A percentile compares a stretch with the other conserved stretches of the same genome.
Evolutionary conservation across 2,329 filamentous ascomycete genomes (phyloP).

Genomic region (Amphichorda felina): DNA sequence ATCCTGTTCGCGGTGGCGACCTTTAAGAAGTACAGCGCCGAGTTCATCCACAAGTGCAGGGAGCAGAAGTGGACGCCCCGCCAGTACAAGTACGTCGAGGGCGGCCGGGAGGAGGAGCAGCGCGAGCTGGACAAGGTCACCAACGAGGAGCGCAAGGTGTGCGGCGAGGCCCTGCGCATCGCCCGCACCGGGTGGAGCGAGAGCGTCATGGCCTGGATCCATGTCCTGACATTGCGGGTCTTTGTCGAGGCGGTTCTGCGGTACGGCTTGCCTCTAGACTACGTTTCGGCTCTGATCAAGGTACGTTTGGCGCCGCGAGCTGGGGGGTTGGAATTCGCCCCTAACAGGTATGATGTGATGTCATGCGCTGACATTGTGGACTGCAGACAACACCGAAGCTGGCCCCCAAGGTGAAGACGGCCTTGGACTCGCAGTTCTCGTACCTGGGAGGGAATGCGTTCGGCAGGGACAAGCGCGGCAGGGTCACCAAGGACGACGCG

Average conservation of each 20-base stretch:
- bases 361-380: neutral
- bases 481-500: slow-evolving; percentile 81
- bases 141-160: slow-evolving; percentile 81
- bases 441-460: slow-evolving; percentile 94
- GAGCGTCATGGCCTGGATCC: slow-evolving; percentile 90
- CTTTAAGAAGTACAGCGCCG: slow-evolving; percentile 81
- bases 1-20: slow-evolving; percentile 77
- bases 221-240: slow-evolving; percentile 79
- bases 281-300: slow-evolving; percentile 74
- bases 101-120: slow-evolving; percentile 79
- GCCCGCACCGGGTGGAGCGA: slow-evolving; percentile 92
- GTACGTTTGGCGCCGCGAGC: slow-evolving; percentile 35
- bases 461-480: slow-evolving; percentile 84
- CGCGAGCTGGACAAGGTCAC: slow-evolving; percentile 73
- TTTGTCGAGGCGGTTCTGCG: slow-evolving; percentile 98
- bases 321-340: too few relatives aligned
- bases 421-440: slow-evolving; percentile 74
- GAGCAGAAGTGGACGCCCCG: slow-evolving; percentile 92
- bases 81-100: slow-evolving; percentile 87
- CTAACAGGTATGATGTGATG: neutral
- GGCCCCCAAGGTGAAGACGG: slow-evolving; percentile 65
- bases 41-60: slow-evolving; percentile 85
- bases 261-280: slow-evolving; percentile 86
- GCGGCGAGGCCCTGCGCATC: slow-evolving; percentile 80
- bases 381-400: slow-evolving; percentile 72